These are phyloP conservation scores for Centrapalus pauciflorus DNA, from an alignment of 129 eudicot genomes.

Conservation along the genomic window DNA sequence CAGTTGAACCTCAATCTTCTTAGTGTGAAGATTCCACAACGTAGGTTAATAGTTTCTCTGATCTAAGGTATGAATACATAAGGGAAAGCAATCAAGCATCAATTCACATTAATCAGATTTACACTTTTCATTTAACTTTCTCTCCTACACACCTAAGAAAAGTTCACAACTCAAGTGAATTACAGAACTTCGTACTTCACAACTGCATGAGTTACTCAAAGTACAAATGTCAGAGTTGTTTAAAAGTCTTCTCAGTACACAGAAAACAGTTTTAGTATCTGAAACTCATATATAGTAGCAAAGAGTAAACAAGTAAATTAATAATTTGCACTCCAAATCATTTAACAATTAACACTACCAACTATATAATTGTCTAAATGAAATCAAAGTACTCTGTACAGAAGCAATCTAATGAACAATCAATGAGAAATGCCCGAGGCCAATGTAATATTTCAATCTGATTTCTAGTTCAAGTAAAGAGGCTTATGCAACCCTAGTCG, in stretches of 20 bases:
- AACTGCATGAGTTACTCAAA: neutral
- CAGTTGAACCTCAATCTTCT: neutral
- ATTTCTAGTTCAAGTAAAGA: neutral
- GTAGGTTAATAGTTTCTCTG: neutral
- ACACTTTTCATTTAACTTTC: neutral
- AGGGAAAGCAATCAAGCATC: neutral
- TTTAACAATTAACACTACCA: neutral
- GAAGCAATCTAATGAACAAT: neutral
- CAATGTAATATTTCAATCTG: neutral
- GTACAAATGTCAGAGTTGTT: neutral
- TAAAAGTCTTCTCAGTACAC: neutral
- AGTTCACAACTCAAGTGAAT: neutral
- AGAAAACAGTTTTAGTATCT: neutral
- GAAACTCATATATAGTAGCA: neutral
- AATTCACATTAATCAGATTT: neutral
- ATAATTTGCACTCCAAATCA: neutral
- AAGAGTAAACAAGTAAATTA: neutral
- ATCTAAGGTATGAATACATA: neutral
- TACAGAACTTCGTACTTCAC: neutral
- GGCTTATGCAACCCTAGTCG: too few relatives aligned
- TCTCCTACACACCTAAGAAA: neutral
- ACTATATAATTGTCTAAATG: neutral
- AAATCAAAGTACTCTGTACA: neutral
- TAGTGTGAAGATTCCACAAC: neutral
- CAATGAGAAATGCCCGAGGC: neutral